Percentiles rank a stretch among this genome's conserved stretches.
Conservation (phyloP, 441 rosid species). For the Arabidopsis hybrid region DNA sequence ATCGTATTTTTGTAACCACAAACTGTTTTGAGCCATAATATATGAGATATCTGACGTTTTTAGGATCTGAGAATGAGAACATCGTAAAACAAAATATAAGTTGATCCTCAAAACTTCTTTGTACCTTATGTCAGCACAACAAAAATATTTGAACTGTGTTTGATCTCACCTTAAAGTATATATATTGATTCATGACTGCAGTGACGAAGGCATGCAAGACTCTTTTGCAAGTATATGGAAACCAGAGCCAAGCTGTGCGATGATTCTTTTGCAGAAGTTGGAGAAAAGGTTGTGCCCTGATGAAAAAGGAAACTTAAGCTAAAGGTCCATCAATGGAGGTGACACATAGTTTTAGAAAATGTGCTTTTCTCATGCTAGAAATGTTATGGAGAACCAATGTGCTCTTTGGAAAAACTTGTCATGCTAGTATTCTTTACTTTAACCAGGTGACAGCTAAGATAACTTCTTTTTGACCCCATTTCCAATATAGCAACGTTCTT, state of each 20-base stretch:
- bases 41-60: conserved; percentile 26
- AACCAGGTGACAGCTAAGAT: conserved; percentile 24
- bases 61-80: conserved; percentile 1
- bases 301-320: conserved; percentile 1
- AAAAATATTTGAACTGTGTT: conserved; percentile 2
- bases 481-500: conserved; percentile 7
- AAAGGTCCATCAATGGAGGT: conserved; percentile 19
- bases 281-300: conserved; percentile 1
- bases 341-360: conserved; percentile 7
- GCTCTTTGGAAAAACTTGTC: conserved; percentile 1
- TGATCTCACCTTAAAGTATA: conserved; percentile 6
- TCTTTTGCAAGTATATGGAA: conserved; percentile 3
- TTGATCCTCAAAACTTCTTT: conserved; percentile 9
- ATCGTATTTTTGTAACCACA: conserved; percentile 34
- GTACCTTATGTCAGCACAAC: not conserved
- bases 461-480: conserved; percentile 15
- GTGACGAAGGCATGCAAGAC: conserved; percentile 3
- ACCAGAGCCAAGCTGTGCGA: not conserved
- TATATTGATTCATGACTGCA: not conserved
- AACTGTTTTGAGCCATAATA: conserved; percentile 28
- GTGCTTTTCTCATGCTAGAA: conserved; percentile 22
- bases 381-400: conserved; percentile 15
- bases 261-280: conserved; percentile 5
- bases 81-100: not conserved
- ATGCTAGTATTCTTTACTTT: not conserved